Conservation (phyloP, 2,329 filamentous ascomycete species). For the Fusarium citri region DNA sequence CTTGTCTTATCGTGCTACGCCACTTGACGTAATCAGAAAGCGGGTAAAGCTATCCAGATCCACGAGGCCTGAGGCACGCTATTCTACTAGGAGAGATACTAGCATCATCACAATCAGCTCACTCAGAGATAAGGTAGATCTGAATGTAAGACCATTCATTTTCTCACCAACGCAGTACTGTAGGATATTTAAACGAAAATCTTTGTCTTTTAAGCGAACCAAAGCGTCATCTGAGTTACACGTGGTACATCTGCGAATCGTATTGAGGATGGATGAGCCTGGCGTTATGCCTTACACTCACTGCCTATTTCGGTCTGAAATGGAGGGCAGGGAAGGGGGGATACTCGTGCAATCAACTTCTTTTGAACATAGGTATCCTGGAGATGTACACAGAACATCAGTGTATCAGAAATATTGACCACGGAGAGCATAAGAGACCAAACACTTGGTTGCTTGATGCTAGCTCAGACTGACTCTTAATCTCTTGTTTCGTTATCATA, state of each 20-base stretch:
- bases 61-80: slow-evolving; percentile 20
- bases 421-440: not conserved
- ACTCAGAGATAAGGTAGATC: slow-evolving; percentile 12
- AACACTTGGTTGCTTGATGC: not conserved
- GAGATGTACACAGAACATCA: not conserved
- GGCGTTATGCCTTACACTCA: slow-evolving; percentile 5
- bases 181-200: slow-evolving; percentile 1
- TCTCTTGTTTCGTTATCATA: not conserved
- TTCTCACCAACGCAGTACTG: not conserved
- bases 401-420: not conserved
- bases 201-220: slow-evolving; percentile 4
- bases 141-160: not conserved
- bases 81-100: not conserved
- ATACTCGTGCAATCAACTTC: not conserved
- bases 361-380: not conserved
- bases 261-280: slow-evolving; percentile 2
- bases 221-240: not conserved
- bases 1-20: slow-evolving; percentile 31
- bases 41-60: slow-evolving; percentile 1
- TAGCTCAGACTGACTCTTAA: not conserved
- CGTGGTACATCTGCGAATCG: slow-evolving; percentile 3
- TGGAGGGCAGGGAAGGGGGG: slow-evolving; percentile 1
- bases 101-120: slow-evolving; percentile 11
- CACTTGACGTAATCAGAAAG: slow-evolving; percentile 40
- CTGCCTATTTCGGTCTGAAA: slow-evolving; percentile 16